Conservation (phyloP, 306 rosid species). For the Dalbergia oliveri region DNA sequence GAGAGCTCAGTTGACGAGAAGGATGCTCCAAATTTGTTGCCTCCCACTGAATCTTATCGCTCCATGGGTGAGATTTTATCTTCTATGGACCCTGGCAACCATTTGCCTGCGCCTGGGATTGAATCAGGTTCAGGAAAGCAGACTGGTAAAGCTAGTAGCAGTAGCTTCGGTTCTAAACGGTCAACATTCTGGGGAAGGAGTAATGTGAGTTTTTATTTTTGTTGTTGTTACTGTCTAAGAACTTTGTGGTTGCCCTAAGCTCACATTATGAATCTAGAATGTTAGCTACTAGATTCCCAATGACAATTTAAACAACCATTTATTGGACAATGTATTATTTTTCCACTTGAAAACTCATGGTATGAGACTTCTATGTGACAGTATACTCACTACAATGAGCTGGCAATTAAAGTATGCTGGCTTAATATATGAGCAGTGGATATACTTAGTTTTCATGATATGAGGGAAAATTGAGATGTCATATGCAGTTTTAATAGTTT, state of each 20-base stretch:
- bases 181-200: constrained; percentile 97
- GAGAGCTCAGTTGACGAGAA: constrained; percentile 63
- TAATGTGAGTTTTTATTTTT: constrained; percentile 73
- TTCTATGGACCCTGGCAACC: constrained; percentile 78
- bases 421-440: constrained; percentile 23
- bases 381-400: constrained; percentile 25
- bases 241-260: constrained; percentile 17
- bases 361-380: constrained; percentile 3
- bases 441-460: constrained; percentile 18
- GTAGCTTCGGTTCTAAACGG: constrained; percentile 70
- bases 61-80: constrained; percentile 95
- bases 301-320: constrained; percentile 8
- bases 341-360: neutral
- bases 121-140: constrained; percentile 77
- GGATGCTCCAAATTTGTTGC: constrained; percentile 67
- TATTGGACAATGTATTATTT: neutral
- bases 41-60: constrained; percentile 70
- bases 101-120: constrained; percentile 55
- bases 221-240: neutral
- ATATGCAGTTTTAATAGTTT: constrained; percentile 24
- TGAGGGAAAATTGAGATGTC: neutral
- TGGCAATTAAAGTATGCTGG: constrained; percentile 2
- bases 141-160: constrained; percentile 66
- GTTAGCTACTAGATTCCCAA: neutral
- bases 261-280: constrained; percentile 2